Base-by-base conservation (phyloP, 495 filamentous ascomycete genomes). In the Aspergillus hancockii region DNA sequence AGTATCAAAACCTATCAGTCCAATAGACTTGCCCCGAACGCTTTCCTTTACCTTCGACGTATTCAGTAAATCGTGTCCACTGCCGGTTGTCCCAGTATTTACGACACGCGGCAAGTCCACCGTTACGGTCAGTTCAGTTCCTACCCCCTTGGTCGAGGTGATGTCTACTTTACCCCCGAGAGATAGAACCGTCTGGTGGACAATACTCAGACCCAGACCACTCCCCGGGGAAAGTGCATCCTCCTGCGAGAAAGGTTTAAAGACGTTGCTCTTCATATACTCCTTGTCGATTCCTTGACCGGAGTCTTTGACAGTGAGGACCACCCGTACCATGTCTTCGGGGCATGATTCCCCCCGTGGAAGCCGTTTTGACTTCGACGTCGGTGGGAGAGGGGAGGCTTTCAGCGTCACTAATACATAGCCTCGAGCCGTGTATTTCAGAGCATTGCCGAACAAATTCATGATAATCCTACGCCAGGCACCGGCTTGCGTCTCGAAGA, bases 231-330 rank as follows among this genome's bases (percentile, higher is more conserved):
- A 76, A 22, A 90, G 74, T 1, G 77, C 68, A 57, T 90, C 79
- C 63, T 91, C 89, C 58, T 92, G 89, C 3, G 78, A 78, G 61
- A 91, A 92, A 0, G 89, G 85, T 5, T 78, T 85, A 68, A 87
- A 92, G 0, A 90, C 64, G 21, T 80, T 75, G 34, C 85, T 82
- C 16, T 83, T 80, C 40, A 91, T 38, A 56, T 61, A 73, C 9
- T 63, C 81, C 8, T 80, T 64, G 0, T 79, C 79, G 54, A 92
- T 91, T 8, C 89, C 89, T 34, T 79, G 79, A 8, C 88, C 88
- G 1, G 87, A 86, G 57, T 90, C 88, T 30, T 77, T 78, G n/a
- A 90, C 80, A 4, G 72, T 75, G 8, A 75, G 49, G 19, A 55
- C 64, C 18, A 76, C 63, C 40, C 56, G 22, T 57, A 60, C 12